These are phyloP conservation scores for Sphagnum magellanicum DNA, from an alignment of 228 moss, liverwort and hornwort genomes.

Conservation along the genomic window DNA sequence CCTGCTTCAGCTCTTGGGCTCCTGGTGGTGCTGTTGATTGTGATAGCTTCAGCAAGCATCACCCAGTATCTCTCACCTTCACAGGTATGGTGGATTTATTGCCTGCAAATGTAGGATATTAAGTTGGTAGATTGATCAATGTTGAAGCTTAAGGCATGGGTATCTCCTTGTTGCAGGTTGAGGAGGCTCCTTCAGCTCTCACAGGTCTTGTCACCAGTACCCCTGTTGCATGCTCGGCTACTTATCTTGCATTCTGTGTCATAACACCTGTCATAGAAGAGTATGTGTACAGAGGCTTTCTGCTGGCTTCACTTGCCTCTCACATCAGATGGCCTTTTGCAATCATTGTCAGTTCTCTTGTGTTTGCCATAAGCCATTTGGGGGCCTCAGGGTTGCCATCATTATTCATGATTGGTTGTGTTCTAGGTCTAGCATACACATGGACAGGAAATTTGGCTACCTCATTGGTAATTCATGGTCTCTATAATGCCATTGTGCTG, in stretches of 20 bases:
- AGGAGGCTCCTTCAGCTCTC: constrained; percentile 10
- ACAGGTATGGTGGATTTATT: constrained; percentile 15
- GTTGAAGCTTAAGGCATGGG: too few species aligned
- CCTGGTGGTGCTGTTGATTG: constrained; percentile 30
- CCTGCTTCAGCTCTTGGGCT: constrained; percentile 38
- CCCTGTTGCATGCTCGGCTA: constrained; percentile 21
- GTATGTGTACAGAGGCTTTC: constrained; percentile 64
- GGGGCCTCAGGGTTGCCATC: constrained; percentile 34
- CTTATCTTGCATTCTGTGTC: constrained; percentile 48
- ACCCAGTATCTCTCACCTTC: constrained; percentile 24
- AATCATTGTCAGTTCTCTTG: constrained; percentile 31
- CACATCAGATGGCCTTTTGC: constrained; percentile 51
- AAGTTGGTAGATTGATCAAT: background rate
- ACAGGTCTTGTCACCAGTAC: constrained; percentile 24
- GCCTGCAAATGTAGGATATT: background rate
- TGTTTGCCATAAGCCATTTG: constrained; percentile 57
- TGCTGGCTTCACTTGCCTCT: constrained; percentile 37
- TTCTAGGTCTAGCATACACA: constrained; percentile 41
- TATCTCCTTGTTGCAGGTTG: constrained; percentile 12
- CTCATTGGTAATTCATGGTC: constrained; percentile 42
- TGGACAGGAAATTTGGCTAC: constrained; percentile 57
- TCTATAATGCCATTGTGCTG: constrained; percentile 51
- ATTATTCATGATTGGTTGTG: constrained; percentile 51
- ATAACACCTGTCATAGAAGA: constrained; percentile 65
- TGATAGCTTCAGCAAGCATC: constrained; percentile 30